Evolutionary conservation across 352 stramenopile species (phyloP).

Genomic region (Pythium phragmitis): DNA sequence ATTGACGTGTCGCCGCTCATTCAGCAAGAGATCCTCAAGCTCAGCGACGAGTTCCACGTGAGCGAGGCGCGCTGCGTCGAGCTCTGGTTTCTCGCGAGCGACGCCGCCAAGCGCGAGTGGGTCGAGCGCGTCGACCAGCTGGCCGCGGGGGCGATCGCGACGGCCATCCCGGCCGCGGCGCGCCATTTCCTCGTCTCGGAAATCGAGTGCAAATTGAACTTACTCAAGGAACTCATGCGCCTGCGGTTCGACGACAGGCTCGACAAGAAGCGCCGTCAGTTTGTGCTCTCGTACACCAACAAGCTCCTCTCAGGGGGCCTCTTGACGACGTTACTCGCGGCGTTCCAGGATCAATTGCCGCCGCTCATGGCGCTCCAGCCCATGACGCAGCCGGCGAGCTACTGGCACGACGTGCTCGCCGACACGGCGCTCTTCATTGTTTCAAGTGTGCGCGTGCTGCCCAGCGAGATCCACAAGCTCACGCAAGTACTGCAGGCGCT

Average conservation of each 20-base stretch:
- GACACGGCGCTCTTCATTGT: conserved; percentile 66
- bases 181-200: conserved; percentile 78
- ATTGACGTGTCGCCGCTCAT: conserved; percentile 77
- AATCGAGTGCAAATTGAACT: conserved; percentile 69
- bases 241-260: conserved; percentile 59
- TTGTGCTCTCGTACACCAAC: conserved; percentile 70
- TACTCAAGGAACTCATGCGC: conserved; percentile 73
- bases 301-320: conserved; percentile 51
- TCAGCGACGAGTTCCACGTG: conserved; percentile 74
- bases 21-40: conserved; percentile 76
- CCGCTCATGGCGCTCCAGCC: conserved; percentile 55
- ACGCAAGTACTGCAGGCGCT: conserved; percentile 53
- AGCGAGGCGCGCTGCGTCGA: conserved; percentile 69
- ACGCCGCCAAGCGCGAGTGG: conserved; percentile 60
- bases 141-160: conserved; percentile 36
- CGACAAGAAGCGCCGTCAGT: conserved; percentile 57
- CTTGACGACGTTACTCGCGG: conserved; percentile 45
- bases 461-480: conserved; percentile 56
- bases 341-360: conserved; percentile 50
- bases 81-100: conserved; percentile 78
- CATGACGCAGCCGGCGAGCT: conserved; percentile 66
- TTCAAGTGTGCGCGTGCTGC: conserved; percentile 49
- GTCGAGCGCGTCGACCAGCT: conserved; percentile 75
- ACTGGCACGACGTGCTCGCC: conserved; percentile 75
- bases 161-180: conserved; percentile 63